These are phyloP conservation scores for Botrytis hyacinthi DNA, from an alignment of 2,329 filamentous ascomycete species.

Conservation along the genomic window DNA sequence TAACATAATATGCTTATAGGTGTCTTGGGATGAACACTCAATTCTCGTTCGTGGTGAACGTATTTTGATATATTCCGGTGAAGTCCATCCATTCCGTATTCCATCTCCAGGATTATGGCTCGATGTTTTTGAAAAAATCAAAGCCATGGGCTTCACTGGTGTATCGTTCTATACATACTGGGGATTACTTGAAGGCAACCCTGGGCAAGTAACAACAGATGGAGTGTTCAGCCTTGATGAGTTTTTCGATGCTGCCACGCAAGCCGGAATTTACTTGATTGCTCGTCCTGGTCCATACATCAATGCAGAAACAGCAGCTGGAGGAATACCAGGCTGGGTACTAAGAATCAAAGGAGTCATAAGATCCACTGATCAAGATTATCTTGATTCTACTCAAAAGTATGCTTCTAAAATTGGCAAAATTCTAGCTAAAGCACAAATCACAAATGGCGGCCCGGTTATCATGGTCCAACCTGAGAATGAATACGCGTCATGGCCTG, in stretches of 20 bases:
- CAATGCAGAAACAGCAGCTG: constrained; percentile 73
- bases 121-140: constrained; percentile 80
- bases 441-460: constrained; percentile 78
- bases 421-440: constrained; percentile 71
- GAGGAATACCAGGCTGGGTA: constrained; percentile 79
- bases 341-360: constrained; percentile 62
- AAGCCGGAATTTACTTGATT: constrained; percentile 74
- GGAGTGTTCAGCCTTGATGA: constrained; percentile 70
- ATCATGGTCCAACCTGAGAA: constrained; percentile 81
- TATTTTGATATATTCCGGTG: constrained; percentile 60
- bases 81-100: constrained; percentile 61
- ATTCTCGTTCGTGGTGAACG: constrained; percentile 61
- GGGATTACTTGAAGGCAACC: constrained; percentile 73
- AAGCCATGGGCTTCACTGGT: constrained; percentile 73
- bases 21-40: constrained; percentile 64
- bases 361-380: constrained; percentile 61
- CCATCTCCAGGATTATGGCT: constrained; percentile 63
- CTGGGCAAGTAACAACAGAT: constrained; percentile 64
- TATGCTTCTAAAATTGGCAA: constrained; percentile 55
- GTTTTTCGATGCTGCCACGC: constrained; percentile 71
- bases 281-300: constrained; percentile 62
- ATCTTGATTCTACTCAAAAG: constrained; percentile 64
- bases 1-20: constrained; percentile 30
- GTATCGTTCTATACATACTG: constrained; percentile 80
- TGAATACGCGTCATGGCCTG: constrained; percentile 61